Base-by-base conservation (phyloP, 2,329 filamentous ascomycete genomes). In the Periconia sp. region DNA sequence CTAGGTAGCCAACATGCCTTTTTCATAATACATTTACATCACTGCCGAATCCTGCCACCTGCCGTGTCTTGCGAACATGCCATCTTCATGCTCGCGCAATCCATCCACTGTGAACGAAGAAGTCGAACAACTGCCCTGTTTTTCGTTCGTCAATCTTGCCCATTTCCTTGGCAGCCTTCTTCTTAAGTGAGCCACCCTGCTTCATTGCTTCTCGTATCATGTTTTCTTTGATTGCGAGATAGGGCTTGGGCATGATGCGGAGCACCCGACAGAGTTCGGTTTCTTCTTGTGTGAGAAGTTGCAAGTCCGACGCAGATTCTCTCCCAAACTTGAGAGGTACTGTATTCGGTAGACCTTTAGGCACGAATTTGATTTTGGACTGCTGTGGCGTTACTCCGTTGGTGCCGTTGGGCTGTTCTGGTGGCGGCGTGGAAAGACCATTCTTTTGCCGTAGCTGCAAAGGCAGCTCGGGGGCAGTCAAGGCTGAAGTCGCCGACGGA, bases 61-160 rank as follows among this genome's bases (percentile, higher is more conserved):
- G n/a, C n/a, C n/a, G n/a, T n/a, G n/a, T n/a, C 46, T 19, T 40
- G 5, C 18, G 30, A n/a, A 29, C 5, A 26, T 21, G 13, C 17
- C 29, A 26, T 4, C 30, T 29, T 54, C 54, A 95, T 18, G 86
- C 88, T 75, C 95, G 94, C 22, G 85, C 87, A 48, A 97, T 86
- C 91, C 92, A 97, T 3, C 92, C 94, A 42, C 85, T 86, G 65
- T 91, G 89, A 50, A 95, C 88, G 74, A 96, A 92, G 67, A 96
- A 97, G 69, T 97, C 94, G 71, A 92, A 96, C 44, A 97, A 84
- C 54, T 89, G 81, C 13, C 87, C 86, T 0, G 88, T 87, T 69
- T 96, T 97, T 52, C 88, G 87, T 8, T 84, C 82, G 62, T 97
- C 92, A 38, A 97, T 81, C 66, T 79, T 81, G 64, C 88, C 92